Evolutionary conservation across 257 asterid genomes (phyloP).

Genomic region (Plantago major): DNA sequence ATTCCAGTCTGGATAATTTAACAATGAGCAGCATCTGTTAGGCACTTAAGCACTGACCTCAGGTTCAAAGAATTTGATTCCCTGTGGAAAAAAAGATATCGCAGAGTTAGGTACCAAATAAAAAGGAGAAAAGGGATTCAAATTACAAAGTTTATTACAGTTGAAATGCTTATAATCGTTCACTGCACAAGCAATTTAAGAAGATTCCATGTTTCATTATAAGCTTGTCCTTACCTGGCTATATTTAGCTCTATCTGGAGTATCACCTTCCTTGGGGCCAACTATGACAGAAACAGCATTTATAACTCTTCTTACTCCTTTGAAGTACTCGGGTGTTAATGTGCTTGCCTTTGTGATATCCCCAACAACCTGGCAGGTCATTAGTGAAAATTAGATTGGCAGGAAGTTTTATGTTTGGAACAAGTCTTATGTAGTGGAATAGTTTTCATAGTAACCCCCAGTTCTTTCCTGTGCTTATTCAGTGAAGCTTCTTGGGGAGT

Average conservation of each 20-base stretch:
- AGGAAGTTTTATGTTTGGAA: not conserved
- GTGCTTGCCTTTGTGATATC: conserved; percentile 85
- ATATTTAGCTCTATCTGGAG: conserved; percentile 93
- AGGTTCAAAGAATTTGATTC: conserved; percentile 96
- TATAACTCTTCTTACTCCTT: conserved; percentile 75
- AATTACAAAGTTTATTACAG: not conserved
- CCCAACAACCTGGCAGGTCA: conserved; percentile 61
- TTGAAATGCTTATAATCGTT: not conserved
- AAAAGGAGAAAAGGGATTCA: not conserved
- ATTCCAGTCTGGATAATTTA: conserved; percentile 11
- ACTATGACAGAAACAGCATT: conserved; percentile 91
- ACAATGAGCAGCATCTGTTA: conserved; percentile 17
- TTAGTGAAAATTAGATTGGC: not conserved
- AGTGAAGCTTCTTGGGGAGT: no score
- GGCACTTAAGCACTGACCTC: conserved; percentile 62
- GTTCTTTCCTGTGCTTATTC: no score
- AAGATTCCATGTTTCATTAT: conserved; percentile 5
- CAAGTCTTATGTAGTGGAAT: conserved; percentile 9
- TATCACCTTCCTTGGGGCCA: conserved; percentile 99
- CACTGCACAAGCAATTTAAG: not conserved
- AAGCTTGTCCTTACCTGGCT: conserved; percentile 57
- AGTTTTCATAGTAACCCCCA: not conserved
- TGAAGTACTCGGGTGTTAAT: conserved; percentile 68
- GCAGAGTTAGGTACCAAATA: not conserved
- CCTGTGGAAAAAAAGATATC: conserved; percentile 42